These are phyloP conservation scores for Talaromyces borbonicus DNA, from an alignment of 495 filamentous ascomycete species.

Conservation along the genomic window DNA sequence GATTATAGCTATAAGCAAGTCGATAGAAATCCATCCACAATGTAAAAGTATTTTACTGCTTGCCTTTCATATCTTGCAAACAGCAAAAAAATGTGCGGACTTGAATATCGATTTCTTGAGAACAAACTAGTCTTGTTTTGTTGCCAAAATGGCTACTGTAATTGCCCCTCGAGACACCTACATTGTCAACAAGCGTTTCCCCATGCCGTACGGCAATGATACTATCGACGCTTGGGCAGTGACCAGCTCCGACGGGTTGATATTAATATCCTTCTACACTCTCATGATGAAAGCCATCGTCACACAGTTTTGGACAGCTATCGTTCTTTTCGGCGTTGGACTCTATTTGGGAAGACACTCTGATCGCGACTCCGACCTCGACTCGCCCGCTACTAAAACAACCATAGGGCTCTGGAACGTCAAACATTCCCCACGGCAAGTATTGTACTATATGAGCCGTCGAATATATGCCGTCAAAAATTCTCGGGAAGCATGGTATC, in stretches of 20 bases:
- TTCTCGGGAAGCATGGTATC: constrained; percentile 5
- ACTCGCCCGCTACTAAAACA: neutral
- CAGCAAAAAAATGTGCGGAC: too few species aligned
- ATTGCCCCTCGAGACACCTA: constrained; percentile 3
- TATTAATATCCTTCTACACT: constrained; percentile 12
- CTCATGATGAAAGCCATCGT: constrained; percentile 11
- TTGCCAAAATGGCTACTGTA: neutral
- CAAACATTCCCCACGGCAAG: constrained; percentile 8
- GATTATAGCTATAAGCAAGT: too few species aligned
- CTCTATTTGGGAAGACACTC: constrained; percentile 5
- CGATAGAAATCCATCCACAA: too few species aligned
- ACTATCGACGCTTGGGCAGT: constrained; percentile 6
- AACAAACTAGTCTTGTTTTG: too few species aligned
- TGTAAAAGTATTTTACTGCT: too few species aligned
- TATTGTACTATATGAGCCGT: constrained; percentile 4
- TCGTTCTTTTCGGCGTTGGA: constrained; percentile 11
- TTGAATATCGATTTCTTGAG: too few species aligned
- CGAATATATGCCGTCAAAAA: constrained; percentile 3
- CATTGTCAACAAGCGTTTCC: constrained; percentile 6
- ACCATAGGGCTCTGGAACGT: constrained; percentile 13
- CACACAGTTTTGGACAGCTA: constrained; percentile 10
- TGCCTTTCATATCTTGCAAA: too few species aligned
- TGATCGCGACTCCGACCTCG: constrained; percentile 8
- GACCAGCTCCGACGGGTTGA: constrained; percentile 4
- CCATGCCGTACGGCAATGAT: constrained; percentile 7